Conservation (phyloP, 768 basidiomycete species). For the Agrocybe praecox region DNA sequence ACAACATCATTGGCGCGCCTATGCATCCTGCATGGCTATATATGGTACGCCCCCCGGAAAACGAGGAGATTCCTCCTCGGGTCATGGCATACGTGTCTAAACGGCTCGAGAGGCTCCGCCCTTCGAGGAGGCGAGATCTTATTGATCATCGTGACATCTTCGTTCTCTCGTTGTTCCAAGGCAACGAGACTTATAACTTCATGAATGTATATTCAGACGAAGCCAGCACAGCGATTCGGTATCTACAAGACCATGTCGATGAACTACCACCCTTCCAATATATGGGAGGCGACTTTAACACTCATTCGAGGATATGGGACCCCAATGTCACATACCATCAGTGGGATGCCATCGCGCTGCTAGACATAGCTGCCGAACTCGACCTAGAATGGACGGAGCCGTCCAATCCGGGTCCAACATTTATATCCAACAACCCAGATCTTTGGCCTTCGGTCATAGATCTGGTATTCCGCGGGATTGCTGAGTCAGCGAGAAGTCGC, state of each 20-base stretch:
- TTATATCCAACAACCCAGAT: background rate
- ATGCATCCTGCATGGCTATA: background rate
- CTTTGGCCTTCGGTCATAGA: background rate
- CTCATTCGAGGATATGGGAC: background rate
- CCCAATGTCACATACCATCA: background rate
- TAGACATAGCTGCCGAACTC: background rate
- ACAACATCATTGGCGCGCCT: background rate
- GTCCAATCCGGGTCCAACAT: background rate
- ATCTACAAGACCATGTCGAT: background rate
- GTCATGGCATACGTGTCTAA: constrained; percentile 6
- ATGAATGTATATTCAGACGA: background rate
- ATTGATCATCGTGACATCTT: constrained; percentile 6
- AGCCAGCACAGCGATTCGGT: background rate
- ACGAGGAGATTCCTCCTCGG: background rate
- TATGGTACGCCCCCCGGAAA: background rate
- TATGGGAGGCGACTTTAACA: constrained; percentile 2
- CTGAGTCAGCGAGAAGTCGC: background rate
- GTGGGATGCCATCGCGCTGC: background rate
- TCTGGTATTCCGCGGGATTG: background rate
- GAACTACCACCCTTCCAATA: background rate
- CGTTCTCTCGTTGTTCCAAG: background rate
- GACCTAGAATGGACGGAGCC: background rate
- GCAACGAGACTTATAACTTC: background rate
- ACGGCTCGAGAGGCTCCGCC: background rate
- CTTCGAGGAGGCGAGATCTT: background rate